Base-by-base conservation (phyloP, 2,329 filamentous ascomycete genomes). In the Arthroderma uncinatum region DNA sequence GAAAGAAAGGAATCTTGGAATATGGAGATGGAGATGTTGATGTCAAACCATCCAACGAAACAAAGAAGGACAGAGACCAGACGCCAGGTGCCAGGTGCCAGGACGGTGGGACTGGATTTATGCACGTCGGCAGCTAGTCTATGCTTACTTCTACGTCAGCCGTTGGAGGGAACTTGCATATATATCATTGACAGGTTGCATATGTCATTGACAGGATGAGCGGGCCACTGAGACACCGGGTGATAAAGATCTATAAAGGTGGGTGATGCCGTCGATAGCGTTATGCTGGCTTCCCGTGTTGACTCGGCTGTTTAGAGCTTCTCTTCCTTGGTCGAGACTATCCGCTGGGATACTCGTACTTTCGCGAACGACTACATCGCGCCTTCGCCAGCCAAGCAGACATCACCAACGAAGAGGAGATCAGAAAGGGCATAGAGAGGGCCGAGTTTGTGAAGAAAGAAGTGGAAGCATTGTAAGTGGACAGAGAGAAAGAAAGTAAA, bases 371-470 rank as follows among this genome's bases (percentile, higher is more conserved):
- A 1, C 76, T 96, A 8, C 90, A 96, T 74, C 83, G 83, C 60
- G 92, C 92, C 0, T 98, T 97, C 73, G 82, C 84, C 63, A 82
- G 83, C 50, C 89, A 94, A 64, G 81, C 84, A 1, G 72, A 78
- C 40, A 68, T 95, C 58, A 78, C 76, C 1, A 83, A 93, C 63
- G 85, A 92, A 61, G 81, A 80, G 6, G 79, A 88, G 65, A 96
- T 98, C 53, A 79, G 78, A 42, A 79, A 84, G 59, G 87, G 83
- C 0, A 89, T 98, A 57, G 78, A 81, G 40, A 79, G 85, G 59
- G 92, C 90, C 0, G 82, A 94, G 63, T 96, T 87, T 71, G 89
- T 97, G 2, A 94, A 89, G 73, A 96, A 94, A 79, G 92, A 96
- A 71, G 89, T 97, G 60, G 91, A 96, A 74, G 86, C 90, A 16